Evolutionary conservation across 83 land plant genomes (phyloP), one percentile per base, ranked within the genome.

Genomic region (Picea abies): DNA sequence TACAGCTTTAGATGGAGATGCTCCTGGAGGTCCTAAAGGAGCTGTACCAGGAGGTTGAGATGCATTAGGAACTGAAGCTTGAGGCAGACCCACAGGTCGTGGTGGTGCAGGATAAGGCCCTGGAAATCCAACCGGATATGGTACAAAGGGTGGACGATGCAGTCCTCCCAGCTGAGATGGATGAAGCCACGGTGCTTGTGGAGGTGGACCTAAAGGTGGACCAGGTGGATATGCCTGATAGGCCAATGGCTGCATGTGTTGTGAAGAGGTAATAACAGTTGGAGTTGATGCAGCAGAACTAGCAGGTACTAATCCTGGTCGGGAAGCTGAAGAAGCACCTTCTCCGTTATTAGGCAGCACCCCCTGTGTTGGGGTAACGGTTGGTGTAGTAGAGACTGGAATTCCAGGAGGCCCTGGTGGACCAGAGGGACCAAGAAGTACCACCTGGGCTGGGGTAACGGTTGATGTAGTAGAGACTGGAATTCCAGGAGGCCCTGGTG

Each of bases 11-110:
- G 86, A 20, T 41, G 71, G 9, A 15, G 89, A 9, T 65, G 75
- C 44, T 71, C 37, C 82, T 56, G 79, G 77, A 67, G 75, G 61
- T 80, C 69, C 77, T 14, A 81, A 23, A 52, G 91, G 80, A 39
- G 83, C 56, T 63, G 86, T 86, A 60, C 93, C 90, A 78, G 89
- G 88, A 86, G 91, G 86, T 85, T 89, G 87, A n/a, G 89, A 78
- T 19, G n/a, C 22, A 81, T 80, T 70, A 32, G 87, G 64, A 47
- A 78, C 41, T 79, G 86, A 56, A 83, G 75, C 75, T 65, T 91
- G 70, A 78, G 85, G 85, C 66, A 79, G 67, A 19, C 85, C 79
- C 84, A 81, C 75, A 14, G 86, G 85, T 37, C 26, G 82, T 12
- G 84, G 56, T 63, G 88, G 83, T 37, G 78, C 23, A 64, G 88